phyloP scores from a whole-genome alignment of 441 rosid genomes.

The Eutrema salsugineum region DNA sequence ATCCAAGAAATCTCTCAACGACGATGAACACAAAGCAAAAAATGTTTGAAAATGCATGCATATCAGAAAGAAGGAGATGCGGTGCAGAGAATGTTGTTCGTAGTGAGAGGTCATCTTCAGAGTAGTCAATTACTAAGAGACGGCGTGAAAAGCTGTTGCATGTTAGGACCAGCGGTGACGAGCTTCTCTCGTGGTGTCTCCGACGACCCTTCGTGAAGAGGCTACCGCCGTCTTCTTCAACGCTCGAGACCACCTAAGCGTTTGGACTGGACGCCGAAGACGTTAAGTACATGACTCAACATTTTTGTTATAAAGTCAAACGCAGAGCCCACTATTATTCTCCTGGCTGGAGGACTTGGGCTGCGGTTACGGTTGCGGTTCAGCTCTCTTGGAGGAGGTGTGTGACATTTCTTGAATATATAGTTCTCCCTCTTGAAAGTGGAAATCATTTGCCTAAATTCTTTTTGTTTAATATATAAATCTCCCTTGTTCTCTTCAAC shows the following conservation, averaged over 20 bases:
- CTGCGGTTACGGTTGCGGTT: constrained; percentile 84
- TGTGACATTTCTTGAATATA: background rate
- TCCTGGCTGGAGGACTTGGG: constrained; percentile 99
- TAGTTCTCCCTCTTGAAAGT: background rate
- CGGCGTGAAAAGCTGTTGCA: constrained; percentile 83
- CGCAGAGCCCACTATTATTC: constrained; percentile 93
- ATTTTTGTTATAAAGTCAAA: constrained; percentile 87
- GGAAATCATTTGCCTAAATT: background rate
- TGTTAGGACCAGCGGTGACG: constrained; percentile 98
- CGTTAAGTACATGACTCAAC: constrained; percentile 87
- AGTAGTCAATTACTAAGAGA: constrained; percentile 87
- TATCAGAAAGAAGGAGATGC: constrained; percentile 94
- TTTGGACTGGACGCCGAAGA: constrained; percentile 89
- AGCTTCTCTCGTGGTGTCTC: constrained; percentile 94
- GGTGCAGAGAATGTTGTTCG: constrained; percentile 86
- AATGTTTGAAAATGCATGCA: constrained; percentile 15
- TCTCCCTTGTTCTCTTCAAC: too few species aligned
- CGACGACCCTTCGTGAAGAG: constrained; percentile 82
- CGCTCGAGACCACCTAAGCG: constrained; percentile 89
- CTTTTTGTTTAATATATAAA: background rate
- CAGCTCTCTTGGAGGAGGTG: constrained; percentile 91
- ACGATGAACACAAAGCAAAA: background rate
- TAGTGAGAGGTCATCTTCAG: constrained; percentile 94
- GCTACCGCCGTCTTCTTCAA: constrained; percentile 79
- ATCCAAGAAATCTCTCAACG: background rate